Conservation (phyloP, 1,139 yeast species). For the Yamadazyma membranifaciens region DNA sequence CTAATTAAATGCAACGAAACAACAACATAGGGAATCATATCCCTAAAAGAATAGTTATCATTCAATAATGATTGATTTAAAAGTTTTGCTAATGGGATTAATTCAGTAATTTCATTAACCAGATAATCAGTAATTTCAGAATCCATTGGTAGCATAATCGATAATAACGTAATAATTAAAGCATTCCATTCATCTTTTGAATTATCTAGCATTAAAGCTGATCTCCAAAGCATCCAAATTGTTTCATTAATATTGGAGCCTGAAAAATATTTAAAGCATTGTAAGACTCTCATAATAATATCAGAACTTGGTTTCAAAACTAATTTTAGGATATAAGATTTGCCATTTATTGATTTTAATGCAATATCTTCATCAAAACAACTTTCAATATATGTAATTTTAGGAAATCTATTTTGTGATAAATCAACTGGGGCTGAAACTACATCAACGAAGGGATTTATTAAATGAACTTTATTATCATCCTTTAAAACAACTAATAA, state of each 20-base stretch:
- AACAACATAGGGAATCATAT: constrained; percentile 60
- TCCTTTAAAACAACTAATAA: constrained; percentile 39
- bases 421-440: constrained; percentile 35
- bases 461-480: constrained; percentile 37
- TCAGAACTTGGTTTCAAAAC: constrained; percentile 47
- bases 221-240: constrained; percentile 64
- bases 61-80: constrained; percentile 26
- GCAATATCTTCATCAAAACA: constrained; percentile 31
- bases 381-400: constrained; percentile 22
- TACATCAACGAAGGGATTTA: constrained; percentile 66
- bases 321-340: constrained; percentile 32
- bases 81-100: constrained; percentile 37
- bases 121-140: constrained; percentile 12
- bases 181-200: constrained; percentile 62
- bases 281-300: constrained; percentile 42
- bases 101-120: constrained; percentile 36
- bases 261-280: constrained; percentile 52
- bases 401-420: constrained; percentile 15
- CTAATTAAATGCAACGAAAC: constrained; percentile 71
- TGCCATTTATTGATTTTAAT: constrained; percentile 21
- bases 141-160: constrained; percentile 46
- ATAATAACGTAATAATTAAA: constrained; percentile 50
- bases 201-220: constrained; percentile 46
- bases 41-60: constrained; percentile 41
- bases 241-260: constrained; percentile 58